These are phyloP conservation scores for Penicillium bialowiezense DNA, from an alignment of 495 filamentous ascomycete genomes.

Conservation along the genomic window DNA sequence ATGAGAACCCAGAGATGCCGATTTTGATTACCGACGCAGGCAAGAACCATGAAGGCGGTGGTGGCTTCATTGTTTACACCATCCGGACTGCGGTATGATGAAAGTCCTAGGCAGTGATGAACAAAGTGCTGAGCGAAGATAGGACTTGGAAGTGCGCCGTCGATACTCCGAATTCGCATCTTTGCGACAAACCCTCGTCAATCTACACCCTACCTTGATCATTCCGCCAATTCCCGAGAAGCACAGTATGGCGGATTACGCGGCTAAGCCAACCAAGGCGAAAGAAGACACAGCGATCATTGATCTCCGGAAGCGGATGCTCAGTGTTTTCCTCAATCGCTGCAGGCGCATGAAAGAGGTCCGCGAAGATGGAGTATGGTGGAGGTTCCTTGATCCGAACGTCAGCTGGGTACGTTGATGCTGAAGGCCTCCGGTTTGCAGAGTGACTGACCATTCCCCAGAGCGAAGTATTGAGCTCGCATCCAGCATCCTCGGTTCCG, in stretches of 20 bases:
- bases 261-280: constrained; percentile 93
- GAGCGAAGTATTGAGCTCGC: constrained; percentile 88
- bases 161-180: constrained; percentile 98
- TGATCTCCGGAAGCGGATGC: constrained; percentile 92
- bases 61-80: constrained; percentile 93
- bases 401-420: constrained; percentile 80
- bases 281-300: constrained; percentile 97
- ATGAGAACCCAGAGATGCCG: constrained; percentile 85
- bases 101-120: neutral
- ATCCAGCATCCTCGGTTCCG: constrained; percentile 85
- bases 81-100: constrained; percentile 83
- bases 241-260: constrained; percentile 97
- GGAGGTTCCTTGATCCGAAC: constrained; percentile 96
- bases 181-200: constrained; percentile 79
- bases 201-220: constrained; percentile 88
- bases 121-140: constrained; percentile 10
- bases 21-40: constrained; percentile 92
- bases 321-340: constrained; percentile 89
- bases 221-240: constrained; percentile 98
- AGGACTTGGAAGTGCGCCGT: constrained; percentile 93
- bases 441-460: constrained; percentile 36
- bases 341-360: constrained; percentile 92
- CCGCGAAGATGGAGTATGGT: constrained; percentile 91
- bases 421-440: constrained; percentile 15
- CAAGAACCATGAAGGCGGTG: constrained; percentile 87